phyloP scores from a whole-genome alignment of 2,329 filamentous ascomycete species.

The Diaporthe destruens region DNA sequence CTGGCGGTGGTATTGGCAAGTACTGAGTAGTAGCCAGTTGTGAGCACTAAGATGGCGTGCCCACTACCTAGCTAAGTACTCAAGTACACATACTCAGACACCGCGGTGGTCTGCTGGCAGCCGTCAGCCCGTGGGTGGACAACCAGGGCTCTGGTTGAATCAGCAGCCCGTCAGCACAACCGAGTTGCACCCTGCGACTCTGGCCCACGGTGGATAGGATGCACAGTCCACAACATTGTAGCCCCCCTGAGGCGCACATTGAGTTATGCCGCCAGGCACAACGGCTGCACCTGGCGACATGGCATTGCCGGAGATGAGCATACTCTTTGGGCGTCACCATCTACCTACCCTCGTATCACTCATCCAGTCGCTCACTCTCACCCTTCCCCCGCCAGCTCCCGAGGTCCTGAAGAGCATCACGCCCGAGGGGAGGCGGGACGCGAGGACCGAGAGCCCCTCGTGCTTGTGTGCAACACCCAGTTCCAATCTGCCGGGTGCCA shows the following conservation, averaged over 20 bases:
- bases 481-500: not conserved
- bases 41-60: conserved; percentile 5
- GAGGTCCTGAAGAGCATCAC: not conserved
- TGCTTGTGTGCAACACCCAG: not conserved
- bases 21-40: too few relatives aligned
- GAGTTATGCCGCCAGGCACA: not conserved
- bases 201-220: not conserved
- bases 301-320: conserved; percentile 15
- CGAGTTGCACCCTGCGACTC: not conserved
- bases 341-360: not conserved
- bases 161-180: conserved; percentile 10
- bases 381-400: not conserved
- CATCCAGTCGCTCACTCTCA: not conserved
- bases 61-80: too few relatives aligned
- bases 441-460: not conserved
- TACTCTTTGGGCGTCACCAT: not conserved
- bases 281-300: not conserved
- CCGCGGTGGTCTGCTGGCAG: conserved; percentile 1
- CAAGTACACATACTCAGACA: too few relatives aligned
- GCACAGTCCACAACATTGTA: not conserved
- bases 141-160: conserved; percentile 1
- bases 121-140: not conserved
- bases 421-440: not conserved
- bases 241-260: not conserved
- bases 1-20: not conserved